Evolutionary conservation across 2,329 filamentous ascomycete species (phyloP).

Genomic region (Penicillium concentricum): DNA sequence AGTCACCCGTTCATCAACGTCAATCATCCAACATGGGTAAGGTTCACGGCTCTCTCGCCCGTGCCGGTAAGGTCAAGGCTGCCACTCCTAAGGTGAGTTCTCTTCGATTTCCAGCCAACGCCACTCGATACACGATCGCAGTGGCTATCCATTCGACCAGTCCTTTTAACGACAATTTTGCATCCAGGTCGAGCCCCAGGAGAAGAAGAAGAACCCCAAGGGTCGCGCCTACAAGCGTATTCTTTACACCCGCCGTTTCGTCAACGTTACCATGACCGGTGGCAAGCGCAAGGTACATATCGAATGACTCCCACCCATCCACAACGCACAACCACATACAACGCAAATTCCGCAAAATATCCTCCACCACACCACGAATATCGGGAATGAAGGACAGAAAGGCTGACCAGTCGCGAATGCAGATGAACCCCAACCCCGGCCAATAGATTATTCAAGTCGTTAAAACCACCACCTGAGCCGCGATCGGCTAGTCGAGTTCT

Average conservation of each 20-base stretch:
- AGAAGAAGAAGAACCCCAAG: slow-evolving; percentile 97
- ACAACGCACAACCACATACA: slow-evolving; percentile 25
- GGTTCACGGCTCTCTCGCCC: slow-evolving; percentile 90
- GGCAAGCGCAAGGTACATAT: slow-evolving; percentile 90
- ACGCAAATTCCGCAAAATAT: background rate
- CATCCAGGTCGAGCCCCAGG: slow-evolving; percentile 42
- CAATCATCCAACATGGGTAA: slow-evolving; percentile 67
- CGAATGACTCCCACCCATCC: slow-evolving; percentile 15
- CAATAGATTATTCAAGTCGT: slow-evolving; percentile 51
- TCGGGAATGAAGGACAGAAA: slow-evolving; percentile 7
- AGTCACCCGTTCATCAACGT: slow-evolving; percentile 24
- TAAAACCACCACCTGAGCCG: slow-evolving; percentile 25
- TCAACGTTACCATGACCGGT: slow-evolving; percentile 95
- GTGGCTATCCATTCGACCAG: slow-evolving; percentile 6
- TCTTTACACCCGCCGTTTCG: slow-evolving; percentile 95
- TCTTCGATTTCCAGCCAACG: slow-evolving; percentile 9
- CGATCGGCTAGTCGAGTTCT: slow-evolving; percentile 24
- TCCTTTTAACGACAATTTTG: slow-evolving; percentile 20
- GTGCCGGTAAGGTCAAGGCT: slow-evolving; percentile 98
- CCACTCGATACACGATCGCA: slow-evolving; percentile 14
- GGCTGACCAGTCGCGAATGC: slow-evolving; percentile 18
- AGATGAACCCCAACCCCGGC: slow-evolving; percentile 88
- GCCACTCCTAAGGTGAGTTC: slow-evolving; percentile 51
- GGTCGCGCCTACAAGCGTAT: slow-evolving; percentile 96
- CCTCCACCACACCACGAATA: slow-evolving; percentile 8